Percentiles rank a stretch among this genome's conserved stretches.
Conservation (phyloP, 305 asterid species). For the Fraxinus greggii region DNA sequence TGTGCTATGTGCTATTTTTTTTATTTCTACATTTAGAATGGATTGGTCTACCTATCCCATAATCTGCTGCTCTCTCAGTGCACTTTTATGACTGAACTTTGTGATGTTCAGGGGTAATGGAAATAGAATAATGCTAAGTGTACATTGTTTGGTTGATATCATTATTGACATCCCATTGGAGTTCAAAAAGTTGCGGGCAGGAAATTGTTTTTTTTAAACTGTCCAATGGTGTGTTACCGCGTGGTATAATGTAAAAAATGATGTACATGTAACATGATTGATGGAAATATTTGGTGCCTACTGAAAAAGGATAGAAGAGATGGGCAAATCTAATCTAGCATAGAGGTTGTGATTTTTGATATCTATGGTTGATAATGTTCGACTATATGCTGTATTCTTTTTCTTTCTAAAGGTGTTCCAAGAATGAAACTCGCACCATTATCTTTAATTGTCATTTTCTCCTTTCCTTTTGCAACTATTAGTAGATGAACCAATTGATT, state of each 20-base stretch:
- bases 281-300: background rate
- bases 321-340: conserved; percentile 14
- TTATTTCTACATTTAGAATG: background rate
- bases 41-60: background rate
- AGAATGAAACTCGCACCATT: background rate
- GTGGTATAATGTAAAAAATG: too few relatives aligned
- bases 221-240: too few relatives aligned
- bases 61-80: background rate
- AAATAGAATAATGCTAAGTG: background rate
- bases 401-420: background rate
- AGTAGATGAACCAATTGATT: conserved; percentile 8
- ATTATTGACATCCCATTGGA: too few relatives aligned
- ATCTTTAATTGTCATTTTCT: conserved; percentile 2
- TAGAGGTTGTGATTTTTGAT: background rate
- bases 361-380: conserved; percentile 11
- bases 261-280: too few relatives aligned
- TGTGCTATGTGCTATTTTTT: conserved; percentile 21
- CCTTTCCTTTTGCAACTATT: conserved; percentile 7
- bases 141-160: too few relatives aligned
- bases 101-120: conserved; percentile 2
- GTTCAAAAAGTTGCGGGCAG: too few relatives aligned
- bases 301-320: background rate
- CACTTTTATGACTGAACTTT: background rate
- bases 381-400: background rate
- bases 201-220: too few relatives aligned